Percentiles rank a stretch among this genome's conserved stretches.
These are phyloP conservation scores for Apophysomyces elegans DNA, from an alignment of 371 early-diverging fungal species.

Conservation along the genomic window DNA sequence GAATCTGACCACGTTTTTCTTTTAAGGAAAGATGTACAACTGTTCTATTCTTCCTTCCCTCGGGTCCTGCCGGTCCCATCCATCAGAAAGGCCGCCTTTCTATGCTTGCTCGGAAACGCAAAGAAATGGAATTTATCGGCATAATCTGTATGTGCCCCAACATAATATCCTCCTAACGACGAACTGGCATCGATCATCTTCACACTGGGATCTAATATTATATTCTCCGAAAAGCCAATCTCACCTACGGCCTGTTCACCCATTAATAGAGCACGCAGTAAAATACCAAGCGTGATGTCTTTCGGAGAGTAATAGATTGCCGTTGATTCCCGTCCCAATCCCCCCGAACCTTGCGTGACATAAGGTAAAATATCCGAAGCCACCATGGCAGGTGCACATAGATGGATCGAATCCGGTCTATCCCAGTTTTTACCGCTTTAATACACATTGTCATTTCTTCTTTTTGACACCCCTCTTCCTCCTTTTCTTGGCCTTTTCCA, in stretches of 20 bases:
- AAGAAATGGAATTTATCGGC: slow-evolving; percentile 11
- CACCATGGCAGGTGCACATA: slow-evolving; percentile 53
- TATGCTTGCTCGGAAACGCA: neutral
- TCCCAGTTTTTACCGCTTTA: neutral
- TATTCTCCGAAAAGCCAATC: slow-evolving; percentile 33
- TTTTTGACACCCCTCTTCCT: neutral
- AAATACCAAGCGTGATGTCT: slow-evolving; percentile 47
- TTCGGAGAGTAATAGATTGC: slow-evolving; percentile 48
- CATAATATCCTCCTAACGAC: slow-evolving; percentile 46
- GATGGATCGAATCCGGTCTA: slow-evolving; percentile 52
- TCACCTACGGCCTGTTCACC: slow-evolving; percentile 52
- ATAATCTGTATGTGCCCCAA: slow-evolving; percentile 47
- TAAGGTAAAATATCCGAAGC: slow-evolving; percentile 37
- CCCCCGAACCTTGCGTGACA: slow-evolving; percentile 27
- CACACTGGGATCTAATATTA: slow-evolving; percentile 37
- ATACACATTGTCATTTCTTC: slow-evolving; percentile 4
- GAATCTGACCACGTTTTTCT: slow-evolving; percentile 5
- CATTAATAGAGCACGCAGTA: slow-evolving; percentile 37
- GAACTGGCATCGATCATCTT: slow-evolving; percentile 36
- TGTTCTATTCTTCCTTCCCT: neutral
- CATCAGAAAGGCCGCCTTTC: neutral
- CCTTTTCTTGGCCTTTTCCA: too few species aligned
- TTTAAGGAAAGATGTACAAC: neutral
- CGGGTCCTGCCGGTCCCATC: slow-evolving; percentile 12
- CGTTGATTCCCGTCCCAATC: slow-evolving; percentile 39